A percentile compares a stretch with the other conserved stretches of the same genome.
Conservation (phyloP, 192 early-diverging fungal species). For the Coemansia pectinata region DNA sequence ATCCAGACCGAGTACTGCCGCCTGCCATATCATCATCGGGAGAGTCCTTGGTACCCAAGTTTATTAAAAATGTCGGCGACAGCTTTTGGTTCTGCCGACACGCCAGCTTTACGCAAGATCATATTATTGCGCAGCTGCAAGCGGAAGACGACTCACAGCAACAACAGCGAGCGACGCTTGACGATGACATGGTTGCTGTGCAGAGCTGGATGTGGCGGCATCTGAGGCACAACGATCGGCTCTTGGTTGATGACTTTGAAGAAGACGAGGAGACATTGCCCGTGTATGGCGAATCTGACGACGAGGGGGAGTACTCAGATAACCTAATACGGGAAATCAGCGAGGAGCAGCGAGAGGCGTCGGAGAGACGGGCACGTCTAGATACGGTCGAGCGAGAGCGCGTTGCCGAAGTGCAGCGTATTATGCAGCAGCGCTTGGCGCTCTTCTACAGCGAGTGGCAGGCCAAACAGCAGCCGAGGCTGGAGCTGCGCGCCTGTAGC, state of each 20-base stretch:
- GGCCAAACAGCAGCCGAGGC: neutral
- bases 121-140: neutral
- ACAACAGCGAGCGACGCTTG: neutral
- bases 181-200: neutral
- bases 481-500: neutral
- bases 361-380: neutral
- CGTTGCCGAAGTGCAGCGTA: neutral
- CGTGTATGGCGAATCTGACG: constrained; percentile 48
- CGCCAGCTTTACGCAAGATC: constrained; percentile 2
- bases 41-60: neutral
- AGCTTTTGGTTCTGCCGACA: constrained; percentile 24
- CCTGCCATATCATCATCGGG: neutral
- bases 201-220: constrained; percentile 14
- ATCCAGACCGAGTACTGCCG: neutral
- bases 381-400: constrained; percentile 2
- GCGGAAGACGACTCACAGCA: neutral
- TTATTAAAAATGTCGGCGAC: neutral
- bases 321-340: constrained; percentile 24
- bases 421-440: constrained; percentile 12
- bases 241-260: neutral
- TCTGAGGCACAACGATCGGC: neutral
- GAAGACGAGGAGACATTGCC: constrained; percentile 35
- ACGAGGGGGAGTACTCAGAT: constrained; percentile 21
- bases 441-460: constrained; percentile 25
- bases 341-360: constrained; percentile 6